A percentile compares a stretch with the other conserved stretches of the same genome.
phyloP scores from a whole-genome alignment of 1,284 basidiomycete species.

The Kalmanozyma brasiliensis region DNA sequence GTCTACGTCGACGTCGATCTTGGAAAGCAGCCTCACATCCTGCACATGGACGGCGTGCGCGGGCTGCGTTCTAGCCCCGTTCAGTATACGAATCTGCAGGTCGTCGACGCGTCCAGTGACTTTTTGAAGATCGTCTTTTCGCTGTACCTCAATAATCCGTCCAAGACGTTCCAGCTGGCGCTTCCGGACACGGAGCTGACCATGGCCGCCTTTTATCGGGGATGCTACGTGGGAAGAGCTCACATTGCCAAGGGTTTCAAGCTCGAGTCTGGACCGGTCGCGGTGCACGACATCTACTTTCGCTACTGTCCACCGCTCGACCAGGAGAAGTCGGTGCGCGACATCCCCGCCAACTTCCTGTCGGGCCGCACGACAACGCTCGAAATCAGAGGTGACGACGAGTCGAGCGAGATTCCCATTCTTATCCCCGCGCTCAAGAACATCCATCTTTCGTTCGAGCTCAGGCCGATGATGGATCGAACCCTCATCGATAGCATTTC shows the following conservation, averaged over 20 bases:
- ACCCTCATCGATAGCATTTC: slow-evolving; percentile 58
- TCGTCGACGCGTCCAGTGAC: slow-evolving; percentile 44
- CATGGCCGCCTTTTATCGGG: slow-evolving; percentile 52
- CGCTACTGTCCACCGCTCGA: slow-evolving; percentile 43
- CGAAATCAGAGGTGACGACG: slow-evolving; percentile 54
- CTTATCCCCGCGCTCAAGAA: slow-evolving; percentile 45
- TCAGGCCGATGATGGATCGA: slow-evolving; percentile 54
- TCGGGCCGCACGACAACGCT: slow-evolving; percentile 51
- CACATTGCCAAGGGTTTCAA: slow-evolving; percentile 38
- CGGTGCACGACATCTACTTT: slow-evolving; percentile 51
- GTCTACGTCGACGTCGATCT: slow-evolving; percentile 46
- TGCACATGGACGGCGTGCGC: slow-evolving; percentile 35
- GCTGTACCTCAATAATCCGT: slow-evolving; percentile 58
- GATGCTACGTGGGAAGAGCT: slow-evolving; percentile 49
- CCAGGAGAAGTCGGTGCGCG: slow-evolving; percentile 31
- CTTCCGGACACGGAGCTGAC: slow-evolving; percentile 50
- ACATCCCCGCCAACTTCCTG: slow-evolving; percentile 53
- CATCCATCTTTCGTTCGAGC: slow-evolving; percentile 48
- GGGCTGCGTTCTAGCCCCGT: slow-evolving; percentile 46
- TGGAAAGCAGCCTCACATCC: slow-evolving; percentile 27
- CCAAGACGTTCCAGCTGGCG: slow-evolving; percentile 32
- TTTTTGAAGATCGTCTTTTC: slow-evolving; percentile 49
- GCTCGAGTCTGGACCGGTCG: slow-evolving; percentile 43
- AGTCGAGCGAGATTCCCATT: slow-evolving; percentile 43
- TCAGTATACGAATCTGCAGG: slow-evolving; percentile 52